A percentile compares a stretch with the other conserved stretches of the same genome.
Evolutionary conservation across 129 eudicot genomes (phyloP).

Genomic region (Centrapalus pauciflorus): DNA sequence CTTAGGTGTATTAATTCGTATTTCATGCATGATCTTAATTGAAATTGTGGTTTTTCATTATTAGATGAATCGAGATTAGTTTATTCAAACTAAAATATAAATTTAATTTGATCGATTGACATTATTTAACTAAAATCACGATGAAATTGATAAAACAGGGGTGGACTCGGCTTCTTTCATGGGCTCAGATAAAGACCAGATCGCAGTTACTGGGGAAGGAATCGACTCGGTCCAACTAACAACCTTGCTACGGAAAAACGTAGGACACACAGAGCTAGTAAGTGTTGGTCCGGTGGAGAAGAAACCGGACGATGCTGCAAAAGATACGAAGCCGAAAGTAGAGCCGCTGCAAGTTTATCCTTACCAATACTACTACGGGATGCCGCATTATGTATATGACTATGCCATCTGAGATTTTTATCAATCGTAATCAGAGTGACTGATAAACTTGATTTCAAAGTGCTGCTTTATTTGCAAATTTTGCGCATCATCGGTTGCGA

Average conservation of each 20-base stretch:
- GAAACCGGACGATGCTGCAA: not conserved
- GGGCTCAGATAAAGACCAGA: conserved; percentile 4
- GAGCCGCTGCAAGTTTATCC: not conserved
- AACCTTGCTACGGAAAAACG: not conserved
- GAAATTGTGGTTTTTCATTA: not conserved
- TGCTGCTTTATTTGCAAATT: too few relatives aligned
- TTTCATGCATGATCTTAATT: too few relatives aligned
- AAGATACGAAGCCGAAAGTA: not conserved
- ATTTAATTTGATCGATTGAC: not conserved
- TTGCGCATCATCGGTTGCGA: too few relatives aligned
- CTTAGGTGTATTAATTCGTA: too few relatives aligned
- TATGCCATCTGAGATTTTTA: too few relatives aligned
- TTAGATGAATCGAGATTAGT: too few relatives aligned
- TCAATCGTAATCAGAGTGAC: too few relatives aligned
- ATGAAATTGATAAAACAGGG: not conserved
- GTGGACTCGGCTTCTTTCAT: not conserved
- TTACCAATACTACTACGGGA: not conserved
- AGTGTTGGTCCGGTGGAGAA: conserved; percentile 12
- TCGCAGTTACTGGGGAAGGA: conserved; percentile 11
- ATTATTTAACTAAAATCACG: not conserved
- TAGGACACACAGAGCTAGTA: not conserved
- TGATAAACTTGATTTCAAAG: too few relatives aligned
- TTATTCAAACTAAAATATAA: too few relatives aligned
- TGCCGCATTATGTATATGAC: conserved; percentile 1
- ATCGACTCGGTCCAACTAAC: not conserved